Conservation (phyloP, 2,329 filamentous ascomycete species). For the Pseudopithomyces chartarum region DNA sequence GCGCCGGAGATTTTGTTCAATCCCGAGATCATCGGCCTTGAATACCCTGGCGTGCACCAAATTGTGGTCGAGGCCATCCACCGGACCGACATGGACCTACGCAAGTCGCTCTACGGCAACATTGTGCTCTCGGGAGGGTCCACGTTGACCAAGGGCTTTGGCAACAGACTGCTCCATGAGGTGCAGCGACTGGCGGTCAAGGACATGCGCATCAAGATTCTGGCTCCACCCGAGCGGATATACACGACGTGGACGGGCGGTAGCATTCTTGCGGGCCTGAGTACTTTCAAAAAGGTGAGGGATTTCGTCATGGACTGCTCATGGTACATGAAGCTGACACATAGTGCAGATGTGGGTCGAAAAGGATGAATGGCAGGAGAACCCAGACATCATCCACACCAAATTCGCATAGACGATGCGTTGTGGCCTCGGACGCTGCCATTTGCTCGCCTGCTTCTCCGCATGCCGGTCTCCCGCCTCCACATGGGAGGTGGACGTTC, state of each 20-base stretch:
- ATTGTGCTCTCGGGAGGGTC: slow-evolving; percentile 96
- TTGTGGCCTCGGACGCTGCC: slow-evolving; percentile 25
- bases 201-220: slow-evolving; percentile 99
- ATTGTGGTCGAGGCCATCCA: slow-evolving; percentile 97
- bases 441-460: slow-evolving; percentile 26
- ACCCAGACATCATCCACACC: slow-evolving; percentile 97
- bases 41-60: slow-evolving; percentile 96
- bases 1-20: slow-evolving; percentile 98
- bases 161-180: slow-evolving; percentile 87
- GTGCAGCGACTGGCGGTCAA: slow-evolving; percentile 93
- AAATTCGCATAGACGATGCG: slow-evolving; percentile 76
- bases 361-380: slow-evolving; percentile 99
- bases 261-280: slow-evolving; percentile 93
- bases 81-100: slow-evolving; percentile 91
- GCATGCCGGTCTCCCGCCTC: slow-evolving; percentile 37
- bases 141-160: slow-evolving; percentile 95
- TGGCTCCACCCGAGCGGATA: slow-evolving; percentile 94
- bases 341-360: slow-evolving; percentile 92
- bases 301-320: slow-evolving; percentile 11
- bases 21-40: slow-evolving; percentile 92
- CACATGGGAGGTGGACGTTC: slow-evolving; percentile 23
- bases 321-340: slow-evolving; percentile 32
- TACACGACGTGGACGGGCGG: slow-evolving; percentile 99
- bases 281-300: slow-evolving; percentile 95
- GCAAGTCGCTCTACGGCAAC: slow-evolving; percentile 92